Conservation (phyloP, 2,329 filamentous ascomycete species). For the Lachnellula occidentalis region DNA sequence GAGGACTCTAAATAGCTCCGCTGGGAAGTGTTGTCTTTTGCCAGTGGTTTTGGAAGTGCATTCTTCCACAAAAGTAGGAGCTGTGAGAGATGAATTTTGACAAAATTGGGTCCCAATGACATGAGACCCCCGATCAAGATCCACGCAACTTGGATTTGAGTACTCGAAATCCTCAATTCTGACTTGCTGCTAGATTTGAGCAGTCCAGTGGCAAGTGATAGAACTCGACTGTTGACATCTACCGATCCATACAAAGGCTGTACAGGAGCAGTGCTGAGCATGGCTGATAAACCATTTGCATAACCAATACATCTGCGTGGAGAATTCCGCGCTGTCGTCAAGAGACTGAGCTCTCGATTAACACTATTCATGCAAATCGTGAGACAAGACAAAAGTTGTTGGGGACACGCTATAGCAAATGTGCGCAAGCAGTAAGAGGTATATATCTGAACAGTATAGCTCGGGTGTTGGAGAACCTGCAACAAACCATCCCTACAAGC, state of each 20-base stretch:
- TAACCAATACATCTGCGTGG: constrained; percentile 83
- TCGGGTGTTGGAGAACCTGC: constrained; percentile 88
- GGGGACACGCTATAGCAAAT: constrained; percentile 85
- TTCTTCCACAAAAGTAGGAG: constrained; percentile 95
- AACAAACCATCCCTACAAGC: constrained; percentile 78
- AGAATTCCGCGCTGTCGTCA: constrained; percentile 70
- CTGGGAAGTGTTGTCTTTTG: constrained; percentile 82
- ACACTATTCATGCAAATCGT: constrained; percentile 97
- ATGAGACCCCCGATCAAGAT: constrained; percentile 93
- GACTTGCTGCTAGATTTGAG: constrained; percentile 90
- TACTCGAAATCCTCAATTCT: constrained; percentile 84
- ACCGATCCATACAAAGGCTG: constrained; percentile 92
- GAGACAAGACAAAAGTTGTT: constrained; percentile 83
- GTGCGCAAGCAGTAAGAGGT: constrained; percentile 79
- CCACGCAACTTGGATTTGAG: constrained; percentile 97
- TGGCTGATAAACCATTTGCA: constrained; percentile 84
- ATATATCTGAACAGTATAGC: constrained; percentile 91
- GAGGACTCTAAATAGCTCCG: constrained; percentile 83
- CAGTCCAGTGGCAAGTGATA: constrained; percentile 85
- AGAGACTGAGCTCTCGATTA: constrained; percentile 73
- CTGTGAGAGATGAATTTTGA: constrained; percentile 96
- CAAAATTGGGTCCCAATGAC: constrained; percentile 94
- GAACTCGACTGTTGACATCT: constrained; percentile 86
- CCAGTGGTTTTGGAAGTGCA: constrained; percentile 87
- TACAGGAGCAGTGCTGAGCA: constrained; percentile 80